phyloP scores from a whole-genome alignment of 2,329 filamentous ascomycete species.

The Trichoderma koningii region DNA sequence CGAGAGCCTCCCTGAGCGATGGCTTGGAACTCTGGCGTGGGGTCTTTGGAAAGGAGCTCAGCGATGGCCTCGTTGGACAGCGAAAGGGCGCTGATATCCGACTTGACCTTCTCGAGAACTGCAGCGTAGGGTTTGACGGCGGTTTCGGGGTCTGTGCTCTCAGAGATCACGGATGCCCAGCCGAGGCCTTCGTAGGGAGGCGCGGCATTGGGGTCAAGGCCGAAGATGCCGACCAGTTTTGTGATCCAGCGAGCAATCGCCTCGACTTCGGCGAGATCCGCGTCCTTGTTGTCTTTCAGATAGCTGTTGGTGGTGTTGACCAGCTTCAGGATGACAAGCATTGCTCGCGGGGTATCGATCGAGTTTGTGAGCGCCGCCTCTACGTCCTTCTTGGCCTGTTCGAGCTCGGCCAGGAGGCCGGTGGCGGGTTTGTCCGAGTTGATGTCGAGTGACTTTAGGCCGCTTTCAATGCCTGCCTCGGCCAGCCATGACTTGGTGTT shows the following conservation, averaged over 20 bases:
- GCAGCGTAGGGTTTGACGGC: slow-evolving; percentile 52
- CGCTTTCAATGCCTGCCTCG: slow-evolving; percentile 44
- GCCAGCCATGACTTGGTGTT: slow-evolving; percentile 57
- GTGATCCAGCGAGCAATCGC: slow-evolving; percentile 77
- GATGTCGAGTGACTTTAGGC: slow-evolving; percentile 45
- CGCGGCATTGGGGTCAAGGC: slow-evolving; percentile 66
- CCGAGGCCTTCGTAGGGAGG: slow-evolving; percentile 59
- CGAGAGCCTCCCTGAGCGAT: slow-evolving; percentile 49
- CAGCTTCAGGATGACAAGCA: slow-evolving; percentile 75
- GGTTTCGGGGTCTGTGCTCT: slow-evolving; percentile 47
- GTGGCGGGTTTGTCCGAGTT: slow-evolving; percentile 37
- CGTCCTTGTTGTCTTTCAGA: slow-evolving; percentile 50
- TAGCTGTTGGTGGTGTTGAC: slow-evolving; percentile 75
- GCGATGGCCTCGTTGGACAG: slow-evolving; percentile 52
- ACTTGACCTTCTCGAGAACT: slow-evolving; percentile 49
- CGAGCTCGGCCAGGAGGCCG: slow-evolving; percentile 46
- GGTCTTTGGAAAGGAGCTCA: slow-evolving; percentile 47
- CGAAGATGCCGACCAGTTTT: slow-evolving; percentile 79
- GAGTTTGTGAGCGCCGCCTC: slow-evolving; percentile 72
- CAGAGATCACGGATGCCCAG: slow-evolving; percentile 51
- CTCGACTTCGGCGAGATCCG: slow-evolving; percentile 53
- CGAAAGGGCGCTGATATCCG: slow-evolving; percentile 50
- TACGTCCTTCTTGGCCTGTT: slow-evolving; percentile 58
- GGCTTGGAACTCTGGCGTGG: slow-evolving; percentile 50
- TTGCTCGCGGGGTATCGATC: slow-evolving; percentile 80